Evolutionary conservation across 495 filamentous ascomycete species (phyloP), one percentile per base, ranked within the genome.

Genomic region (Immersiella caudata): DNA sequence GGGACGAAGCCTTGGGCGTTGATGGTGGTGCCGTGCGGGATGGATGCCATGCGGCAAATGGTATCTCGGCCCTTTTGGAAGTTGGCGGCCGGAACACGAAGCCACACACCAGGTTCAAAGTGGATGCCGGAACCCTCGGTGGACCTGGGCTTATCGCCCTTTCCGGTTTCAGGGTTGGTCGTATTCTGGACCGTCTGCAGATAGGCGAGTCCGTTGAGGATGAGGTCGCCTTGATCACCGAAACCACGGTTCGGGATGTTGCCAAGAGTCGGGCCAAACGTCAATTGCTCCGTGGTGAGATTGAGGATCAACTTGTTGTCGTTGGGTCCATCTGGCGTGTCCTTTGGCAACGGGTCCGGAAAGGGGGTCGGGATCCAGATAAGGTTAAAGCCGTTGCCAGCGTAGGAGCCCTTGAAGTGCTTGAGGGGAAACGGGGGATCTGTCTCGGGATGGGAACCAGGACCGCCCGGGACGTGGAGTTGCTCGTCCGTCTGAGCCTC

Each of bases 341-440:
- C 27, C 14, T 25, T 22, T 1, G 6, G 24, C 12, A 1, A 1
- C 0, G 0, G 2, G 6, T 21, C 7, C 12, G 33, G 14, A 24
- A 64, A 64, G n/a, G 40, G 14, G 1, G 2, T 20, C 14, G 61
- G 61, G 4, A 29, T 12, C 7, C 22, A 64, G 2, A 64, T 64
- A 22, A 64, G 36, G 40, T 64, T 64, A 12, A 64, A 64, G 2
- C 61, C 61, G 26, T 64, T 64, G 22, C 61, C 61, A 40, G 61
- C 61, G 14, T 64, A 64, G 49, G 61, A 24, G 24, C 61, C 61
- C 24, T 64, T 52, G 61, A 64, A 64, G 40, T 64, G 40, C 46
- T 52, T 11, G 29, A 64, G 61, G 6, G 61, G 61, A 46, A 64
- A 64, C 9, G 61, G 61, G 25, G 33, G 61, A 25, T 1, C 4